These are phyloP conservation scores for Salix purpurea DNA, from an alignment of 345 rosid genomes.

Conservation along the genomic window DNA sequence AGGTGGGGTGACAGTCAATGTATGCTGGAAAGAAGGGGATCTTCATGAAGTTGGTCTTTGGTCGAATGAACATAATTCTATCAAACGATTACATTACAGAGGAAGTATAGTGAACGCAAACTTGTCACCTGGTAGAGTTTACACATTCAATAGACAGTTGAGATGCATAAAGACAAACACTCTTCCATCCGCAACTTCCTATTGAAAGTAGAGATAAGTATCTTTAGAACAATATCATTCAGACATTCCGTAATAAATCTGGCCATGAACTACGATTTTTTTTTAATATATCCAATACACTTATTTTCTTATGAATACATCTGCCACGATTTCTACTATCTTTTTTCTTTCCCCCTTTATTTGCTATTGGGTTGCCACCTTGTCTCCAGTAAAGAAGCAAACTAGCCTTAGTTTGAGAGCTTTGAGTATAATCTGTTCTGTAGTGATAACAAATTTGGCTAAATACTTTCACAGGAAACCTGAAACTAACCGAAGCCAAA, in stretches of 20 bases:
- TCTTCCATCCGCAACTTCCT: neutral
- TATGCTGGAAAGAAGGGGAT: conserved; percentile 71
- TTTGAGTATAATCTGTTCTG: too few relatives aligned
- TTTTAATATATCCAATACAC: too few relatives aligned
- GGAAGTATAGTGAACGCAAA: conserved; percentile 34
- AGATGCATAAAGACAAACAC: conserved; percentile 36
- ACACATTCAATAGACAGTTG: conserved; percentile 52
- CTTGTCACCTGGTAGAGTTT: conserved; percentile 41
- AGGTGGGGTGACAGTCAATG: conserved; percentile 57
- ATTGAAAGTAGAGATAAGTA: neutral
- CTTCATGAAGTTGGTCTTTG: conserved; percentile 61
- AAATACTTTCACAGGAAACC: too few relatives aligned
- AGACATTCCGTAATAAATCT: neutral
- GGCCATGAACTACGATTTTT: too few relatives aligned
- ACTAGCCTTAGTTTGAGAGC: too few relatives aligned
- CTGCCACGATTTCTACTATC: too few relatives aligned
- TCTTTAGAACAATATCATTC: neutral
- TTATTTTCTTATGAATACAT: too few relatives aligned
- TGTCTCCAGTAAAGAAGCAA: too few relatives aligned
- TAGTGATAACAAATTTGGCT: too few relatives aligned
- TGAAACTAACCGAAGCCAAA: too few relatives aligned
- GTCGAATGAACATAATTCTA: conserved; percentile 35
- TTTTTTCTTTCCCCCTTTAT: too few relatives aligned
- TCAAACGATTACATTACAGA: conserved; percentile 49
- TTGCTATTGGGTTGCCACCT: too few relatives aligned